phyloP scores from a whole-genome alignment of 2,329 filamentous ascomycete genomes.

The Nigrospora sphaerica region DNA sequence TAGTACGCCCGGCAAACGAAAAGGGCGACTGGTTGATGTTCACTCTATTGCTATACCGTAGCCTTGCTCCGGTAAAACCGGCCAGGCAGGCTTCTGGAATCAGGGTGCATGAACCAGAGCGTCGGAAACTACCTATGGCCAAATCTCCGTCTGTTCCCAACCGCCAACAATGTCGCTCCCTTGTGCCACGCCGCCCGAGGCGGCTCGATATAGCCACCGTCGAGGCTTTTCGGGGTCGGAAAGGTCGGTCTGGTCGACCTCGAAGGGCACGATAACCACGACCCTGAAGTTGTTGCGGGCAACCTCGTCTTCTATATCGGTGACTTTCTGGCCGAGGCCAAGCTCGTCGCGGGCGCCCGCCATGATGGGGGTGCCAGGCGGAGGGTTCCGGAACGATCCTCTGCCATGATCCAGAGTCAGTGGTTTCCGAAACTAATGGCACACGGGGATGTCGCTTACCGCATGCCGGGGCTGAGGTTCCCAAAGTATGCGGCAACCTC shows the following conservation, averaged over 20 bases:
- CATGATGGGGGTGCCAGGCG: slow-evolving; percentile 55
- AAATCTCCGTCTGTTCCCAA: slow-evolving; percentile 66
- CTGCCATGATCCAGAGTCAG: too few species aligned
- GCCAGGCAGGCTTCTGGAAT: too few species aligned
- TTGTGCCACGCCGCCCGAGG: slow-evolving; percentile 22
- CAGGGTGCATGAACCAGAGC: too few species aligned
- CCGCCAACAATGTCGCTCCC: slow-evolving; percentile 31
- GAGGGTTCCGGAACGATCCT: slow-evolving; percentile 66
- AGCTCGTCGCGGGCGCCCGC: slow-evolving; percentile 35
- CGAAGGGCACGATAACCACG: slow-evolving; percentile 71
- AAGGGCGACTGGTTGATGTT: too few species aligned
- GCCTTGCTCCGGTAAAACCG: too few species aligned
- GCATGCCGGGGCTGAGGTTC: slow-evolving; percentile 74
- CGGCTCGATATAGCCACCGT: slow-evolving; percentile 62
- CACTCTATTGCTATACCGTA: too few species aligned
- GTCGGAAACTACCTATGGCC: slow-evolving; percentile 40
- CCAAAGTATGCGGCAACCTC: slow-evolving; percentile 87
- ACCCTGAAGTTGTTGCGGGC: slow-evolving; percentile 75
- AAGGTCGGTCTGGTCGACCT: slow-evolving; percentile 70
- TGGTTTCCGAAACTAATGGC: too few species aligned
- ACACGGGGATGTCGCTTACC: too few species aligned
- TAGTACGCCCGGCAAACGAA: too few species aligned
- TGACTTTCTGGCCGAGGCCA: slow-evolving; percentile 56
- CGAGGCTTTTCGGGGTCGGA: slow-evolving; percentile 55
- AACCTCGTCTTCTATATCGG: slow-evolving; percentile 61